Evolutionary conservation across 108 stramenopile species (phyloP).

Genomic region (Aurantiochytrium sp.): DNA sequence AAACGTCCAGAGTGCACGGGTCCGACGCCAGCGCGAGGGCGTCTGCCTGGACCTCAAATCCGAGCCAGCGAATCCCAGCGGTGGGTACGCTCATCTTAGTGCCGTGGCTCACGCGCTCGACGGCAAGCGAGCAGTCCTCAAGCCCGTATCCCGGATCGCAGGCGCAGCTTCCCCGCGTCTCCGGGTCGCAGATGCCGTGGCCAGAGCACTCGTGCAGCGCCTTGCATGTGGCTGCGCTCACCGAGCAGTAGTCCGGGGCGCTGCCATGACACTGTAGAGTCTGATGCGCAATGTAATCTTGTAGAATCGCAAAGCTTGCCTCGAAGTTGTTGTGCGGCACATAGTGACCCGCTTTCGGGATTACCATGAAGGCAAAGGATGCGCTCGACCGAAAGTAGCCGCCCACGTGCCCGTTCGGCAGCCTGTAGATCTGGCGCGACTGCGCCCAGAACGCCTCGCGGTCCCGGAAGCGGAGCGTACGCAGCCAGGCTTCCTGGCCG

Average conservation of each 20-base stretch:
- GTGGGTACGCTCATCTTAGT: not conserved
- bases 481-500: not conserved
- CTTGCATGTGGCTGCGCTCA: not conserved
- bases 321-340: slow-evolving; percentile 8
- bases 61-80: not conserved
- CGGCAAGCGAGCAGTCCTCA: not conserved
- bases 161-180: not conserved
- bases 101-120: not conserved
- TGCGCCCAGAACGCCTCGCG: not conserved
- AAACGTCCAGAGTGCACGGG: not conserved
- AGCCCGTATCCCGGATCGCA: not conserved
- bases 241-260: not conserved
- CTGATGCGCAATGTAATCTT: not conserved
- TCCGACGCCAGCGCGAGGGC: not conserved
- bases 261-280: not conserved
- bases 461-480: not conserved
- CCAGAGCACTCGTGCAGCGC: not conserved
- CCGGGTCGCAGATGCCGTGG: not conserved
- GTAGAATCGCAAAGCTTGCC: not conserved
- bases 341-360: slow-evolving; percentile 19
- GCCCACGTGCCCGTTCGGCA: not conserved
- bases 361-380: not conserved
- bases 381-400: not conserved
- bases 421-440: not conserved
- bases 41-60: not conserved